phyloP scores from a whole-genome alignment of 2,329 filamentous ascomycete genomes.

The Apiospora marii region DNA sequence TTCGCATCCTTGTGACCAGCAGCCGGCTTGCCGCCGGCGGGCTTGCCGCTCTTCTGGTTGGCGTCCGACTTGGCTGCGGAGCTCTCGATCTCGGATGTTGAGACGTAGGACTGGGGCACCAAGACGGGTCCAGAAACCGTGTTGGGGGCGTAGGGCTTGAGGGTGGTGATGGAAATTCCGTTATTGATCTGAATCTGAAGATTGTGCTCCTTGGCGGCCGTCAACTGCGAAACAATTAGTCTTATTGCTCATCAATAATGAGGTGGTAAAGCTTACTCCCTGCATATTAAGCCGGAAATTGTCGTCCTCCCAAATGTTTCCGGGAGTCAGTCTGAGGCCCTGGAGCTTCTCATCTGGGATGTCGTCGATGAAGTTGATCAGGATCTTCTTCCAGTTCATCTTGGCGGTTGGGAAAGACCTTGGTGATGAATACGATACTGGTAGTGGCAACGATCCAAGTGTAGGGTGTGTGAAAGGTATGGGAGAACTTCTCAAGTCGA shows the following conservation, averaged over 20 bases:
- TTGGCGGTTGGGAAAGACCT: not conserved
- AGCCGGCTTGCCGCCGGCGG: not conserved
- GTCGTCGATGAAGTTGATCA: not conserved
- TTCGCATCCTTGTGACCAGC: not conserved
- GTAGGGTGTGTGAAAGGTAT: no score
- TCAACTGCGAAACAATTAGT: not conserved
- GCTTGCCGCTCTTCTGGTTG: not conserved
- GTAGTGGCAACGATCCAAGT: no score
- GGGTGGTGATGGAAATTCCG: not conserved
- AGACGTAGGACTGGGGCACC: not conserved
- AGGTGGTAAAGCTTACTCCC: not conserved
- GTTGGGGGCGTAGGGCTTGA: not conserved
- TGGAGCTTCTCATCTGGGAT: not conserved
- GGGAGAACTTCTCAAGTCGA: no score
- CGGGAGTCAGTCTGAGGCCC: not conserved
- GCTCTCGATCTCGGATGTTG: not conserved
- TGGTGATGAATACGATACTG: not conserved
- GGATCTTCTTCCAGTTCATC: not conserved
- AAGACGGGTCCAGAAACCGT: not conserved
- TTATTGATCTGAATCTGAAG: not conserved
- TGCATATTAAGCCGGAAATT: slow-evolving; percentile 15
- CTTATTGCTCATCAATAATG: no score
- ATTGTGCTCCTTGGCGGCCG: not conserved
- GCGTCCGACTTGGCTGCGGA: not conserved
- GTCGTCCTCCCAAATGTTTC: not conserved